Base-by-base conservation (phyloP, 768 basidiomycete species). In the Peribolospora baueri region DNA sequence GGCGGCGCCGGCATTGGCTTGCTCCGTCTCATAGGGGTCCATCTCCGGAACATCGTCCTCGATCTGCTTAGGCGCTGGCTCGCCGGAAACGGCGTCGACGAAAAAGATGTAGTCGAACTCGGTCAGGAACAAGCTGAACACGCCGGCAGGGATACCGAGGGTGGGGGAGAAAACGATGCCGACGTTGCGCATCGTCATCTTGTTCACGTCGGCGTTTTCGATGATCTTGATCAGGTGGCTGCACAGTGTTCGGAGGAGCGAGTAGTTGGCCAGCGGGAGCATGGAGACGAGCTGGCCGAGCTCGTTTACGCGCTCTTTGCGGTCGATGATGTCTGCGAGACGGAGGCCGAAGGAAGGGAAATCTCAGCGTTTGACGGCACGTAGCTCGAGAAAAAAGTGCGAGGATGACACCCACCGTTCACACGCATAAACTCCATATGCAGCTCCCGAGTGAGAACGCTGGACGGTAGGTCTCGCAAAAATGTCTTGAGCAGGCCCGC, bases 161-260 rank as follows among this genome's bases (percentile, higher is more conserved):
- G 93, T 97, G 2, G 93, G 93, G 60, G 87, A 90, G 70, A 97
- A 95, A 36, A 97, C 91, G 57, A 98, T 97, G 13, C 91, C 90
- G 38, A 98, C 86, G 66, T 98, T 98, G 49, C 91, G 79, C 77
- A 97, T 81, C 46, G 83, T 90, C 93, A 98, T 98, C 73, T 90
- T 97, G 77, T 93, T 93, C 56, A 82, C 70, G 47, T 74, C 62
- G 13, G 87, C 77, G 65, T 97, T 88, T 67, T 86, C 81, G 48
- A 97, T 87, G 62, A 98, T 83, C 48, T 88, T 73, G 61, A 95
- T 93, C 58, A 98, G 73, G 68, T 98, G 91, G 37, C 90, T 86
- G 2, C 82, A 90, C 55, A 98, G 74, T 11, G 91, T 90, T 43
- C 91, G 82, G 56, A 97, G 77, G 14, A 97, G 73, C 56, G 81